Evolutionary conservation across 129 eudicot genomes (phyloP).

Genomic region (Flaveria robusta): DNA sequence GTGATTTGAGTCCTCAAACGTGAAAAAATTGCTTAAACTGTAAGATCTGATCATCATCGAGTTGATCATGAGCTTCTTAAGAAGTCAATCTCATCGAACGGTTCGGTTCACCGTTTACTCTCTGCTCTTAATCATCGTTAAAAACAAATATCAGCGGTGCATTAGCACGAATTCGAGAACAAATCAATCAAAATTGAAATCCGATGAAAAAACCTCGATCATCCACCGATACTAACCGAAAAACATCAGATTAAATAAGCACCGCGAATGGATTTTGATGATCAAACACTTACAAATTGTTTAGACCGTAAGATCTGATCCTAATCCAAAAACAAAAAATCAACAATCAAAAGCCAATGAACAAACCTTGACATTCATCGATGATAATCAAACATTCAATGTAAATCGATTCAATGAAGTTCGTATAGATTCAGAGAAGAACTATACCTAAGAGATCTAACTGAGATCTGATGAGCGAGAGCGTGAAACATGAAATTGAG

Average conservation of each 20-base stretch:
- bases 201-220: not conserved
- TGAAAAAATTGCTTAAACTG: not conserved
- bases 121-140: too few relatives aligned
- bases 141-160: not conserved
- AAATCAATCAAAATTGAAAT: not conserved
- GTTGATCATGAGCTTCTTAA: not conserved
- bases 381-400: not conserved
- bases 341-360: not conserved
- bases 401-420: not conserved
- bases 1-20: not conserved
- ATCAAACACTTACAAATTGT: too few relatives aligned
- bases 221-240: not conserved
- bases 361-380: too few relatives aligned
- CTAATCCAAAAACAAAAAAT: not conserved
- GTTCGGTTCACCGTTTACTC: too few relatives aligned
- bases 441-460: constrained; percentile 59
- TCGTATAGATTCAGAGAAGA: not conserved
- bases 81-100: too few relatives aligned
- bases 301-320: not conserved
- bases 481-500: constrained; percentile 70
- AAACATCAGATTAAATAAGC: not conserved
- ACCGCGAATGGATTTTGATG: too few relatives aligned
- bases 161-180: not conserved
- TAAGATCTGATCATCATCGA: constrained; percentile 9
- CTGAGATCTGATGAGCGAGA: constrained; percentile 46